These are phyloP conservation scores for Gnomoniopsis sp. DNA, from an alignment of 2,329 filamentous ascomycete species.

Conservation along the genomic window DNA sequence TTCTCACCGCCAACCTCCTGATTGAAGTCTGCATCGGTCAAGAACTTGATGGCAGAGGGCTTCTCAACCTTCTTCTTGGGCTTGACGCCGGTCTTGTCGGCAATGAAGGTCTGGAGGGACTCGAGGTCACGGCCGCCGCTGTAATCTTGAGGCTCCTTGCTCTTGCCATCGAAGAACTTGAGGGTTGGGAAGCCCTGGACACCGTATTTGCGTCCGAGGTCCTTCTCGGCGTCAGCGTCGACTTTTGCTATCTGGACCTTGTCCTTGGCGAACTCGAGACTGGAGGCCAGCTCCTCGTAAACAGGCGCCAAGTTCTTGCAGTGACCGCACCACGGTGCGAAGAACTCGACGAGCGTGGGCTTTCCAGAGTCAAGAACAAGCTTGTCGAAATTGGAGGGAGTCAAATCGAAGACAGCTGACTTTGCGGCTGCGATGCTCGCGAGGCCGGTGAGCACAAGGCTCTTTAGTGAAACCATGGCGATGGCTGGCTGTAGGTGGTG, in stretches of 20 bases:
- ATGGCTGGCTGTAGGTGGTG: conserved; percentile 21
- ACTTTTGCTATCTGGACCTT: conserved; percentile 91
- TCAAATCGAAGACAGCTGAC: conserved; percentile 85
- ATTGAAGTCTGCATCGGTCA: conserved; percentile 78
- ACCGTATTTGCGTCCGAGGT: conserved; percentile 79
- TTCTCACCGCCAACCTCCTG: conserved; percentile 77
- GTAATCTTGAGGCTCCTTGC: conserved; percentile 80
- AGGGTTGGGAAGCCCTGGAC: conserved; percentile 94
- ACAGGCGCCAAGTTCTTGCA: conserved; percentile 96
- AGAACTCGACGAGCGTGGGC: conserved; percentile 96
- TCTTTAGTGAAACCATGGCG: conserved; percentile 56
- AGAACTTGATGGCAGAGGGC: conserved; percentile 72
- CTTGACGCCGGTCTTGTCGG: conserved; percentile 82
- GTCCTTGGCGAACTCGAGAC: conserved; percentile 67
- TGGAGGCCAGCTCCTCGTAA: conserved; percentile 82
- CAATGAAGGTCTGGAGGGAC: conserved; percentile 74
- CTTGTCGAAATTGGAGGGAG: conserved; percentile 86
- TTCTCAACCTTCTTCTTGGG: conserved; percentile 71
- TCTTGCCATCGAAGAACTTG: conserved; percentile 98
- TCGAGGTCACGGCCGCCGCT: conserved; percentile 84
- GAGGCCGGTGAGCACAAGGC: conserved; percentile 55
- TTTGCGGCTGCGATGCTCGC: conserved; percentile 59
- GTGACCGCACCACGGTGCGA: conserved; percentile 97
- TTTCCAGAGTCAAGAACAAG: conserved; percentile 88
- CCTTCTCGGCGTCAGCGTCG: conserved; percentile 85